Base-by-base conservation (phyloP, 305 asterid genomes). In the Fraxinus xanthoxyloides region DNA sequence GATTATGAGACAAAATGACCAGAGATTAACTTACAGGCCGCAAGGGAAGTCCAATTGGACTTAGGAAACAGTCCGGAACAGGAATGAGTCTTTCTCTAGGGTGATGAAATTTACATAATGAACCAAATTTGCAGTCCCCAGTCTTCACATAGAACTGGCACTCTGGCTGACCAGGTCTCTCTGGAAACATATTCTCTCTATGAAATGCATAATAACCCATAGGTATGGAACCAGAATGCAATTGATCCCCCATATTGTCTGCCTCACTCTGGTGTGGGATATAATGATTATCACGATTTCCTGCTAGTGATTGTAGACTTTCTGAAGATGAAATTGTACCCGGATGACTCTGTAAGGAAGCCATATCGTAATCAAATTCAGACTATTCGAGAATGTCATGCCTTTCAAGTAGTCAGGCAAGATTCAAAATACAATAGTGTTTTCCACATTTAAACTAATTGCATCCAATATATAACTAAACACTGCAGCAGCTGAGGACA, bases 81-180 rank as follows among this genome's bases (percentile, higher is more conserved):
- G 98, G 98, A 81, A 90, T 72, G 35, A 88, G 84, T 82, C 98
- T 94, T 87, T 96, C 98, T 85, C 93, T 96, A 21, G 99, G 98
- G 83, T 96, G 99, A 85, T 96, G 97, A 87, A 94, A 96, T 90
- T 93, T 96, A 88, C 99, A 96, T 32, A 91, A 97, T 75, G 97
- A 92, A 82, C 99, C 99, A 81, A 92, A 96, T 85, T 96, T 96
- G 89, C 99, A 96, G 86, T 94, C 99, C 76, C 99, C 99, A 15
- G 99, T 96, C 90, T 94, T 96, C 93, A 96, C 81, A 90, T 96
- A 96, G 87, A 94, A 94, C 86, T 93, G 98, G 88, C 99, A 96
- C 85, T 96, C 99, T 0, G 93, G 97, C 86, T 94, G 97, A 76
- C 97, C 99, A 19, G 94, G 97, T 86, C 99, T 93, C 88, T 96